Conservation (phyloP, 1,139 yeast species). For the Taphrina confusa region DNA sequence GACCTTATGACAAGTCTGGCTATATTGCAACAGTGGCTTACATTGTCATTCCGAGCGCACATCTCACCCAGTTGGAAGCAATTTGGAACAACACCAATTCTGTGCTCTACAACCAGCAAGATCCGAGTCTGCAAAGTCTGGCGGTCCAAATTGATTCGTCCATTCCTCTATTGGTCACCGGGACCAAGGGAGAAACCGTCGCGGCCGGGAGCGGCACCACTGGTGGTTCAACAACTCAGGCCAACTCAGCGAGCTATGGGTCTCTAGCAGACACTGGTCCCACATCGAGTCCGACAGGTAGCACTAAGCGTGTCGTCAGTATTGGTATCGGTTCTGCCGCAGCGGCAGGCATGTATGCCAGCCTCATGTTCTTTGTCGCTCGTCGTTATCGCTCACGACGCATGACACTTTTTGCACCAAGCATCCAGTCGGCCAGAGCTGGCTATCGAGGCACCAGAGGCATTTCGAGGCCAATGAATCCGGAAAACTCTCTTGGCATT, state of each 20-base stretch:
- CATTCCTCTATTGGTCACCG: constrained; percentile 39
- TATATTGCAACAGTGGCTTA: constrained; percentile 49
- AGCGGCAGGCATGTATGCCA: constrained; percentile 48
- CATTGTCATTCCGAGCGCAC: constrained; percentile 47
- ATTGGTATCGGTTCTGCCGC: constrained; percentile 49
- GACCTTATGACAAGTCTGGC: constrained; percentile 46
- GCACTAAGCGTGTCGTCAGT: constrained; percentile 46
- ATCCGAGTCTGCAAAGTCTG: constrained; percentile 45
- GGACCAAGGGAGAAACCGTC: constrained; percentile 41
- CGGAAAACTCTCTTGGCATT: constrained; percentile 49
- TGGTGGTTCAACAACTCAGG: constrained; percentile 15
- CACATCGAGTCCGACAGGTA: constrained; percentile 38
- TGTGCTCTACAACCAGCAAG: constrained; percentile 46
- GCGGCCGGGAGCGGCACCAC: constrained; percentile 35
- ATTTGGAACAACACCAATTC: constrained; percentile 46
- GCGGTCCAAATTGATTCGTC: constrained; percentile 49
- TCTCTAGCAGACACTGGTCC: constrained; percentile 45
- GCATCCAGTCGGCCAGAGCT: too few species aligned
- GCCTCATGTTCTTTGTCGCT: constrained; percentile 46
- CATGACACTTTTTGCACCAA: neutral
- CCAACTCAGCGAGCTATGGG: constrained; percentile 41
- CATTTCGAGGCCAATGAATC: constrained; percentile 49
- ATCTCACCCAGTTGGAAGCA: constrained; percentile 41
- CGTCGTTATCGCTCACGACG: constrained; percentile 43
- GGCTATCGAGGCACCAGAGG: constrained; percentile 4